phyloP scores from a whole-genome alignment of 1,139 yeast genomes.

The Nakaseomyces bracarensis region DNA sequence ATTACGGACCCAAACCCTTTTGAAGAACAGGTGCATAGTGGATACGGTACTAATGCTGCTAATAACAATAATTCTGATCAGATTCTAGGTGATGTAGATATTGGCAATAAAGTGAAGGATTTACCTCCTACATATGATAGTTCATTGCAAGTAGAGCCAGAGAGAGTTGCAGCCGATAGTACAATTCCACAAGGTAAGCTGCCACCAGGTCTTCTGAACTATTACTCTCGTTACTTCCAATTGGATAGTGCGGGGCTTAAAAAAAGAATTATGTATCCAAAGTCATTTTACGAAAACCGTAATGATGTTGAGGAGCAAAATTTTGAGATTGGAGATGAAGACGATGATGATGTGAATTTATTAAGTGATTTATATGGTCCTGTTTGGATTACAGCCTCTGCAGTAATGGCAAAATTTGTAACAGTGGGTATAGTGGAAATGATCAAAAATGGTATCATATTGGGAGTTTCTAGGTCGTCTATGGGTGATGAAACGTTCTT shows the following conservation, averaged over 20 bases:
- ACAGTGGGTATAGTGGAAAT: conserved; percentile 19
- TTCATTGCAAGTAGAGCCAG: background rate
- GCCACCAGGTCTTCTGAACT: conserved; percentile 24
- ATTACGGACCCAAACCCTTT: conserved; percentile 17
- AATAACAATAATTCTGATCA: conserved; percentile 1
- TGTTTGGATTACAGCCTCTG: conserved; percentile 27
- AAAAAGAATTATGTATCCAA: conserved; percentile 12
- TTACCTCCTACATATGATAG: background rate
- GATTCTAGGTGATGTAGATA: conserved; percentile 2
- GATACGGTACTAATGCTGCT: conserved; percentile 3
- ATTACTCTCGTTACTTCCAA: conserved; percentile 26
- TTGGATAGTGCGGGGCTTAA: conserved; percentile 17
- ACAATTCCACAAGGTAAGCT: conserved; percentile 8
- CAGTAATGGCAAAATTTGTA: conserved; percentile 20
- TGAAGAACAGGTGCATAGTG: conserved; percentile 12
- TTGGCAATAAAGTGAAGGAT: background rate
- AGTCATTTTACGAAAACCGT: conserved; percentile 11
- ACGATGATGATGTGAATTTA: conserved; percentile 7
- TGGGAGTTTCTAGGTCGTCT: conserved; percentile 11
- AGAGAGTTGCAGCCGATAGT: conserved; percentile 2
- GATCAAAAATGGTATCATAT: conserved; percentile 15
- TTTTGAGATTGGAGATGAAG: conserved; percentile 7
- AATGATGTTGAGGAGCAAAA: conserved; percentile 9
- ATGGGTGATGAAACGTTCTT: background rate
- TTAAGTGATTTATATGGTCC: conserved; percentile 26